Conservation (phyloP, 1,284 basidiomycete genomes). For the Trichosporon sp. region DNA sequence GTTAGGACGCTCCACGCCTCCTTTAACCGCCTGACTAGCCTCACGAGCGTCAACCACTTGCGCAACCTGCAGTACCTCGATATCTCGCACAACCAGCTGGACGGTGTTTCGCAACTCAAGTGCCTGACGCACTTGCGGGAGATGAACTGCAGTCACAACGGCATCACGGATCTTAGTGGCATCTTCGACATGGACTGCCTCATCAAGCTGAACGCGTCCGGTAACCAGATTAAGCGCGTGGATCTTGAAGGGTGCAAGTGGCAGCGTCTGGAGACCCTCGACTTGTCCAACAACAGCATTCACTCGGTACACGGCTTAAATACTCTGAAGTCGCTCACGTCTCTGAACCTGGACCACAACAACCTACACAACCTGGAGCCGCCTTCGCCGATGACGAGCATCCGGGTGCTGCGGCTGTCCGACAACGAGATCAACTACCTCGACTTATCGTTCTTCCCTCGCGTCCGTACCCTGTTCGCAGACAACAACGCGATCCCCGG, state of each 20-base stretch:
- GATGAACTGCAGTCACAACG: conserved; percentile 80
- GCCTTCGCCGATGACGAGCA: conserved; percentile 54
- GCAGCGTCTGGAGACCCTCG: conserved; percentile 75
- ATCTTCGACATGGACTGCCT: conserved; percentile 73
- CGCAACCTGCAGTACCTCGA: conserved; percentile 81
- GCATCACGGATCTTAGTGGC: conserved; percentile 70
- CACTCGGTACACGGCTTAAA: conserved; percentile 60
- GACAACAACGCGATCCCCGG: conserved; percentile 73
- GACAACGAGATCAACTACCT: conserved; percentile 71
- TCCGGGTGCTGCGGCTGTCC: conserved; percentile 81
- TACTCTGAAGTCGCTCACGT: conserved; percentile 60
- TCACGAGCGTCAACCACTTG: conserved; percentile 86
- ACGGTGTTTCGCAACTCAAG: conserved; percentile 74
- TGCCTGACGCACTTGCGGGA: conserved; percentile 81
- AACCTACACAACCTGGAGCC: conserved; percentile 37
- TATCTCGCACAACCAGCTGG: conserved; percentile 83
- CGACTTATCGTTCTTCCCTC: conserved; percentile 63
- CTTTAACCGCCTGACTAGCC: conserved; percentile 74
- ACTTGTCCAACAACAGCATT: conserved; percentile 74
- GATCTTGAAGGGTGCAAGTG: conserved; percentile 65
- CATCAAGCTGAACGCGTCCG: conserved; percentile 73
- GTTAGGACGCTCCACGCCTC: conserved; percentile 76
- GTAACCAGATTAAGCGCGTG: conserved; percentile 65
- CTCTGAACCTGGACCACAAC: conserved; percentile 79
- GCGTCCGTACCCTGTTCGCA: conserved; percentile 83